Evolutionary conservation across 2,329 filamentous ascomycete genomes (phyloP), one percentile per base, ranked within the genome.

Genomic region (Zarea fungicola): DNA sequence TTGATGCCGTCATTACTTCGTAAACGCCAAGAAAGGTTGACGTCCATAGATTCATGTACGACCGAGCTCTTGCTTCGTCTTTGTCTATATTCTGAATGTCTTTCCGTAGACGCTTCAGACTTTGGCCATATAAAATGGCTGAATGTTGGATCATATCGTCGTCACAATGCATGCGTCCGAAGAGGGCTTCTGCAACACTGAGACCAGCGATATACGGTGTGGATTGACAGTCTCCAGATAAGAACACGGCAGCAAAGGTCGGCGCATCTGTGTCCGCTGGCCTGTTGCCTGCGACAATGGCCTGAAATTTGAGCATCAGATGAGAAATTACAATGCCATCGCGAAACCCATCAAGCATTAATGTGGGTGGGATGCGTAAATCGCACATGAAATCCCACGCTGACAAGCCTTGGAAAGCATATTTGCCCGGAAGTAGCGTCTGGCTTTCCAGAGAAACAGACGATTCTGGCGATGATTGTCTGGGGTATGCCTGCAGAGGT

Each of bases 1-100:
- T 50, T 19, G 42, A 46, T 3, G 35, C 35, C 8, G 50, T 52
- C 23, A 54, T 46, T 26, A 54, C 41, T 35, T 54, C 52, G 23
- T 52, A 54, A 23, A 54, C 11, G 18, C 49, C 48, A 4, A 54
- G 39, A 18, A 53, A 52, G 19, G 42, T 45, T 2, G 50, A 48
- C 3, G 45, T 54, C 50, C 40, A 50, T 5, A 54, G 47, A n/a
- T 48, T 42, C 50, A 52, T 35, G 23, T 48, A 54, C 13, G 50
- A 48, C n/a, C 34, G 51, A 13, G 34, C 40, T 22, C 35, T 13
- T 4, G 25, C 40, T 25, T 44, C 42, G 8, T 48, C 32, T 6
- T 41, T 21, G 3, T 48, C 34, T 23, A 48, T 48, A 2, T 52
- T 43, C 16, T 50, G 40, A n/a, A 54, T 22, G 25, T 54, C 50